Base-by-base conservation (phyloP, 805 yeast species). In the Jamesozyma jinghongensis region DNA sequence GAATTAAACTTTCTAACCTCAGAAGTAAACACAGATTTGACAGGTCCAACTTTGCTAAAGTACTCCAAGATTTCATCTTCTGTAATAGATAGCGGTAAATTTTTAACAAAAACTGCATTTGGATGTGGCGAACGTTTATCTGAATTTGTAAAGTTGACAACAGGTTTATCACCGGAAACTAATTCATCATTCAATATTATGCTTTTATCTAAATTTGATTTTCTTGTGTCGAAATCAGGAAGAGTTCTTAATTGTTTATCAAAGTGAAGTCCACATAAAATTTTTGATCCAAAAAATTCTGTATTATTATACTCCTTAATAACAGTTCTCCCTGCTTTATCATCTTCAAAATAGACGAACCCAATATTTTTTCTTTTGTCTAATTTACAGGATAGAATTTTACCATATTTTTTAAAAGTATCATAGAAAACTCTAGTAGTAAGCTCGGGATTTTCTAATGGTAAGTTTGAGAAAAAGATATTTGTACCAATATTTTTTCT, bases 401-500 rank as follows among this genome's bases (percentile, higher is more conserved):
- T 69, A 19, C 78, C 79, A 56, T 63, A 71, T 2, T 55, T 52
- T 45, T 66, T 73, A 50, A 76, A 75, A 5, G 67, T 66, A 40
- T 71, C 76, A 54, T 71, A 75, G 49, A 75, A 74, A 12, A 51
- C 59, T 38, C 70, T 64, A 22, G 74, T 69, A 0, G 79, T 66
- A 30, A 69, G 47, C 8, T 38, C 33, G 3, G 51, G 40, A 29
- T 64, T 55, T 16, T 54, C 56, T n/a, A 60, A 40, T 0, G 74
- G 69, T 34, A 75, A 54, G 42, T 73, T 70, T 4, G 77, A 68
- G 40, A 75, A 61, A 42, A 73, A 74, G 1, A 75, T 68, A 44
- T 75, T 75, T 1, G 77, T 69, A 1, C 79, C 79, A 34, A 72
- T 54, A 42, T 70, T 72, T 48, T 65, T 66, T 37, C 72, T 62